phyloP scores from a whole-genome alignment of 495 filamentous ascomycete species.

The Bombardia bombarda region DNA sequence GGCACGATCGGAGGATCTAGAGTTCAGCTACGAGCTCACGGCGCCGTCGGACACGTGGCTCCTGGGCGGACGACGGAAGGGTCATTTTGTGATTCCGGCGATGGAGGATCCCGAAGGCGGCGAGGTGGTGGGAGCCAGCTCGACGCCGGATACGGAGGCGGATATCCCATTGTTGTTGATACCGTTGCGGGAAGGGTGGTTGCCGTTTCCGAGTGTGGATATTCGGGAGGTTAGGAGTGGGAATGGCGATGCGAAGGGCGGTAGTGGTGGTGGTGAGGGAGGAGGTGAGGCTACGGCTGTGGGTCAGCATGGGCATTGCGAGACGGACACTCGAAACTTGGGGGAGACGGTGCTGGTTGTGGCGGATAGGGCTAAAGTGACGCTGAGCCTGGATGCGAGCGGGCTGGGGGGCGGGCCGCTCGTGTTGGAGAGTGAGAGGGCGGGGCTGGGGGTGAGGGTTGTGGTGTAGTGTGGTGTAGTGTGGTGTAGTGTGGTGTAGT shows the following conservation, averaged over 20 bases:
- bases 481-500: not conserved
- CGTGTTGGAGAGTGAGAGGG: constrained; percentile 48
- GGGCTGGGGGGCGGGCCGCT: constrained; percentile 54
- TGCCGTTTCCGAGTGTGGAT: constrained; percentile 71
- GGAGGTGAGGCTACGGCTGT: not conserved
- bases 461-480: constrained; percentile 8
- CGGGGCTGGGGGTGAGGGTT: constrained; percentile 27
- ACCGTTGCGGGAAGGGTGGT: constrained; percentile 66
- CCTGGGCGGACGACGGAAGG: constrained; percentile 70
- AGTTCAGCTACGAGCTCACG: constrained; percentile 79
- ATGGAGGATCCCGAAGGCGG: constrained; percentile 13
- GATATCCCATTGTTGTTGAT: constrained; percentile 60
- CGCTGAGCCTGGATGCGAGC: constrained; percentile 63
- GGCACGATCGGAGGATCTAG: constrained; percentile 45
- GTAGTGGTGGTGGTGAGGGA: not conserved
- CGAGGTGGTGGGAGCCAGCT: constrained; percentile 39
- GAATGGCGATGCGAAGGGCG: constrained; percentile 9
- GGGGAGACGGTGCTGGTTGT: constrained; percentile 72
- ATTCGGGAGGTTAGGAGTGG: constrained; percentile 48
- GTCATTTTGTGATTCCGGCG: constrained; percentile 58
- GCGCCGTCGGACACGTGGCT: constrained; percentile 74
- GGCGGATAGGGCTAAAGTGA: constrained; percentile 63
- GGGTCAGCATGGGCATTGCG: constrained; percentile 40
- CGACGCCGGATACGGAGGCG: constrained; percentile 33
- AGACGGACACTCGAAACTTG: constrained; percentile 71